phyloP scores from a whole-genome alignment of 2,329 filamentous ascomycete genomes.

The Tolypocladium inflatum region DNA sequence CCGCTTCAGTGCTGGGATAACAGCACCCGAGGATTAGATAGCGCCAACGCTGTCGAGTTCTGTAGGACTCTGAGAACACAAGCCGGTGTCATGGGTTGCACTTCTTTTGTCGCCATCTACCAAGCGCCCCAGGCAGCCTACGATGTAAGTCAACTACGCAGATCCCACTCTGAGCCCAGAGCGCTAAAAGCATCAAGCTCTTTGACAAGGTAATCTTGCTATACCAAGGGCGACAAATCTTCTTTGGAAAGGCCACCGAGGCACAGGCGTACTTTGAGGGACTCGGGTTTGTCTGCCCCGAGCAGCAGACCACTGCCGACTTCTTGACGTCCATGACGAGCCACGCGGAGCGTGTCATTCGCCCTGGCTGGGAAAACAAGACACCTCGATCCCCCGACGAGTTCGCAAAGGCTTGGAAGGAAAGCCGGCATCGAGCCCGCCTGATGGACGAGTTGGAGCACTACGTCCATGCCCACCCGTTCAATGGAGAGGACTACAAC shows the following conservation, averaged over 20 bases:
- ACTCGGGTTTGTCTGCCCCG: not conserved
- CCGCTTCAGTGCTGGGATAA: constrained; percentile 15
- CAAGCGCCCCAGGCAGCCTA: not conserved
- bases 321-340: constrained; percentile 27
- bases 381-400: constrained; percentile 28
- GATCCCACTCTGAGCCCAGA: constrained; percentile 27
- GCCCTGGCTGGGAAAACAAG: constrained; percentile 21
- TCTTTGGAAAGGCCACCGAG: not conserved
- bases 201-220: not conserved
- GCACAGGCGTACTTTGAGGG: not conserved
- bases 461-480: constrained; percentile 15
- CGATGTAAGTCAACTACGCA: constrained; percentile 12
- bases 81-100: not conserved
- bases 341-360: constrained; percentile 22
- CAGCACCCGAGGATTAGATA: constrained; percentile 14
- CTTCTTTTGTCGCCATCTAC: not conserved
- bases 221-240: not conserved
- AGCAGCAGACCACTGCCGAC: not conserved
- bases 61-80: constrained; percentile 11
- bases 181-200: not conserved
- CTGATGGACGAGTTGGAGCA: constrained; percentile 16
- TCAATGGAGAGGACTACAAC: not conserved
- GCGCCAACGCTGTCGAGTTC: constrained; percentile 17
- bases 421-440: constrained; percentile 10
- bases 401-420: constrained; percentile 25